Percentiles rank a stretch among this genome's conserved stretches.
phyloP scores from a whole-genome alignment of 176 grass and related monocot species.

The Lolium perenne region DNA sequence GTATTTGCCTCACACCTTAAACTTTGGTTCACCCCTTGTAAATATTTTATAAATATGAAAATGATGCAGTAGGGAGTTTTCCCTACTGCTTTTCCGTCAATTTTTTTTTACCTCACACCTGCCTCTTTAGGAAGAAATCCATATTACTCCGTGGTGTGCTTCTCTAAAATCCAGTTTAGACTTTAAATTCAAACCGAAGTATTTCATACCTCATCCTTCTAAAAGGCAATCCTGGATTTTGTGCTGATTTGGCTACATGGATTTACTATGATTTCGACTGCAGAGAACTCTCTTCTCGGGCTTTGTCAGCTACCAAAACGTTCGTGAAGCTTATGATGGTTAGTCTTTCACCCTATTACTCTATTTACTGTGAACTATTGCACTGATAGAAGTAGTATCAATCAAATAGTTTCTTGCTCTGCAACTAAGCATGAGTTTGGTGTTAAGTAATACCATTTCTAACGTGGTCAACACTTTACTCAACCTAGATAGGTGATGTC shows the following conservation, averaged over 20 bases:
- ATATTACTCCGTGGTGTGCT: not conserved
- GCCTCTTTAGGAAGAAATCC: not conserved
- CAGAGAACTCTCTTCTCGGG: constrained; percentile 97
- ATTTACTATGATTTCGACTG: constrained; percentile 47
- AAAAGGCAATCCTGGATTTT: not conserved
- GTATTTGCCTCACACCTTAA: not conserved
- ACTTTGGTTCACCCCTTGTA: too few relatives aligned
- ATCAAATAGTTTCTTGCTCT: not conserved
- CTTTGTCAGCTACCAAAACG: constrained; percentile 91
- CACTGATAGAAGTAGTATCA: too few relatives aligned
- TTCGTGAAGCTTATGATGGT: constrained; percentile 90
- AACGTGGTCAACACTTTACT: not conserved
- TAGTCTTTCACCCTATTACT: constrained; percentile 25
- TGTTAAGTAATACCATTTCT: constrained; percentile 15
- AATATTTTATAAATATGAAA: too few relatives aligned
- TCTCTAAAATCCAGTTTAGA: not conserved
- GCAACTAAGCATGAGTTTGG: not conserved
- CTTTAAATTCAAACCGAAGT: not conserved
- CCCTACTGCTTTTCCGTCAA: too few relatives aligned
- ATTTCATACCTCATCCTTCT: not conserved
- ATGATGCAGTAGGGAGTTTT: too few relatives aligned
- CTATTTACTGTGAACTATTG: constrained; percentile 15
- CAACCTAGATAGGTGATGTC: not conserved
- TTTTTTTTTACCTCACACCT: not conserved
- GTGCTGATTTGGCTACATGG: not conserved